Evolutionary conservation across 371 early-diverging fungal species (phyloP).

Genomic region (Basidiobolus heterosporus): DNA sequence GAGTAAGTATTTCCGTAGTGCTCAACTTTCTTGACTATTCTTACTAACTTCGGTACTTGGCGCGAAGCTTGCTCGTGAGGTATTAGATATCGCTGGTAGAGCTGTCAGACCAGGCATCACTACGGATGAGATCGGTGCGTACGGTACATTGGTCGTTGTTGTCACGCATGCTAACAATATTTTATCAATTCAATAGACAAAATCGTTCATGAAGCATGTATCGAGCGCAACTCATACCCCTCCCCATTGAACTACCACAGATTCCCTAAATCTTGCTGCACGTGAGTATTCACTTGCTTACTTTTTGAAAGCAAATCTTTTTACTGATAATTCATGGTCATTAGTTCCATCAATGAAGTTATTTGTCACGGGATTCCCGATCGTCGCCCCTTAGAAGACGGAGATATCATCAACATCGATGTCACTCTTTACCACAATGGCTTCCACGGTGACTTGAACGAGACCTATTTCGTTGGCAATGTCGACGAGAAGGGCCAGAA

Average conservation of each 20-base stretch:
- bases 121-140: slow-evolving; percentile 64
- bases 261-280: slow-evolving; percentile 86
- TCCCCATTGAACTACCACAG: slow-evolving; percentile 86
- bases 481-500: slow-evolving; percentile 56
- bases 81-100: slow-evolving; percentile 61
- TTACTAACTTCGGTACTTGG: background rate
- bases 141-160: background rate
- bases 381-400: slow-evolving; percentile 62
- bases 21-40: background rate
- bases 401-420: slow-evolving; percentile 87
- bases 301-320: too few species aligned
- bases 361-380: slow-evolving; percentile 90
- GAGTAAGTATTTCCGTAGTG: slow-evolving; percentile 18
- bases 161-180: background rate
- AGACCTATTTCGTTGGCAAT: slow-evolving; percentile 69
- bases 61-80: slow-evolving; percentile 60
- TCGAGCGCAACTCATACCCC: slow-evolving; percentile 77
- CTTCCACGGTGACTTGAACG: slow-evolving; percentile 83
- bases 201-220: slow-evolving; percentile 70
- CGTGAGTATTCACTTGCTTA: slow-evolving; percentile 49
- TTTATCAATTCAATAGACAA: slow-evolving; percentile 25
- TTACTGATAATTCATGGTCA: background rate
- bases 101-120: slow-evolving; percentile 73
- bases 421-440: slow-evolving; percentile 74
- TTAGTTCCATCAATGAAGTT: slow-evolving; percentile 43